Percentiles rank a stretch among this genome's conserved stretches.
Conservation (phyloP, 2,329 filamentous ascomycete species). For the Epichloe uncinata region DNA sequence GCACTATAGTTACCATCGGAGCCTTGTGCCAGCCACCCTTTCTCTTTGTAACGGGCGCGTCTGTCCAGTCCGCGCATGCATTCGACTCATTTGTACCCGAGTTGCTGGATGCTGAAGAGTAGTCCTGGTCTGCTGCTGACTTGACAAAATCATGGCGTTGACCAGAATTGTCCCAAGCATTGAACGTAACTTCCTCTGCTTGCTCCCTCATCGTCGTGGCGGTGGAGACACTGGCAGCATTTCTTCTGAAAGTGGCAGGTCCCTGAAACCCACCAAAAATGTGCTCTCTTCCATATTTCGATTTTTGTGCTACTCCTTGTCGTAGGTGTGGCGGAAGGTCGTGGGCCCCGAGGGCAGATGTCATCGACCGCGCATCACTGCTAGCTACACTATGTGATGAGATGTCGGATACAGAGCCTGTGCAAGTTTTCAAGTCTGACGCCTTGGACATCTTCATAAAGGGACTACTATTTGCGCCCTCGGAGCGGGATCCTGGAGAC, state of each 20-base stretch:
- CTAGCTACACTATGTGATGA: not conserved
- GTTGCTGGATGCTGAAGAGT: slow-evolving; percentile 5
- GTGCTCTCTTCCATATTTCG: not conserved
- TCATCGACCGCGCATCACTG: not conserved
- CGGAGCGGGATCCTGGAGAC: not conserved
- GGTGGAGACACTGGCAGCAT: slow-evolving; percentile 14
- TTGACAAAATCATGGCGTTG: slow-evolving; percentile 11
- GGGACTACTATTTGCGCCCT: not conserved
- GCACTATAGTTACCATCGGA: slow-evolving; percentile 3
- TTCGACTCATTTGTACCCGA: not conserved
- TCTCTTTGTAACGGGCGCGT: not conserved
- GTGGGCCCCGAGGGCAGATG: not conserved
- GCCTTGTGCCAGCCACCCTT: slow-evolving; percentile 14
- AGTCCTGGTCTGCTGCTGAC: slow-evolving; percentile 9
- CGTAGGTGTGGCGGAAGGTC: slow-evolving; percentile 1
- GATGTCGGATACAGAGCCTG: not conserved
- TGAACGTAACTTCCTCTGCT: slow-evolving; percentile 10
- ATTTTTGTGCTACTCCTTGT: not conserved
- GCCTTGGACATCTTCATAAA: not conserved
- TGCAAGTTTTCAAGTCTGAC: not conserved
- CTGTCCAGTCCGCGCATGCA: not conserved
- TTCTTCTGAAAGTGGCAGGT: not conserved
- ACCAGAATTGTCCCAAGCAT: slow-evolving; percentile 20
- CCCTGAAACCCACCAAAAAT: not conserved
- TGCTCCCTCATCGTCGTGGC: slow-evolving; percentile 16